Evolutionary conservation across 148 eudicot species (phyloP).

Genomic region (Rhododendron simsii): DNA sequence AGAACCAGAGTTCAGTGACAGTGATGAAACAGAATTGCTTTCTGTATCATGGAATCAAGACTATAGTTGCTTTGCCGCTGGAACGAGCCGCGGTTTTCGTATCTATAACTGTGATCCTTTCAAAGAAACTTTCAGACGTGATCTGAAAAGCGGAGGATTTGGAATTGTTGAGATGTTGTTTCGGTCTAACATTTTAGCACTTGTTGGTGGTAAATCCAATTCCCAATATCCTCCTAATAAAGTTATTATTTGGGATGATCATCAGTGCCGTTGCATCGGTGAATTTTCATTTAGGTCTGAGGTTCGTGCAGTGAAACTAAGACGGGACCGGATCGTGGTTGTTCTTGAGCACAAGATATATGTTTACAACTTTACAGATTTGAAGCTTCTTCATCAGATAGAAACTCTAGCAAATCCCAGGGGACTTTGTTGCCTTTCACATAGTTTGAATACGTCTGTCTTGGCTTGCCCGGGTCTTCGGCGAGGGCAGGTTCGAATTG

Average conservation of each 20-base stretch:
- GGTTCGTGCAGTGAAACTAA: slow-evolving; percentile 79
- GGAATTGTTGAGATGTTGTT: slow-evolving; percentile 96
- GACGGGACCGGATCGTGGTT: slow-evolving; percentile 82
- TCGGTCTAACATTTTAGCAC: slow-evolving; percentile 76
- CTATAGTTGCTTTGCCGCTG: slow-evolving; percentile 87
- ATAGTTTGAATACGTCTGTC: slow-evolving; percentile 70
- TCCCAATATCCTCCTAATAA: slow-evolving; percentile 85
- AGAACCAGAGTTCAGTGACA: slow-evolving; percentile 40
- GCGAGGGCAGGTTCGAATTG: slow-evolving; percentile 85
- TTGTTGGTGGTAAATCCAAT: slow-evolving; percentile 84
- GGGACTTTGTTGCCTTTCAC: slow-evolving; percentile 94
- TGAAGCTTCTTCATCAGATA: slow-evolving; percentile 87
- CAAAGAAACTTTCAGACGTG: slow-evolving; percentile 86
- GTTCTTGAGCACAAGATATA: slow-evolving; percentile 94
- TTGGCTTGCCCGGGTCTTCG: slow-evolving; percentile 89
- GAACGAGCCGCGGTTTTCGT: slow-evolving; percentile 83
- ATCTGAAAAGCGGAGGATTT: slow-evolving; percentile 85
- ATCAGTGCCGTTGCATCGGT: slow-evolving; percentile 79
- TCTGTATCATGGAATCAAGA: slow-evolving; percentile 95
- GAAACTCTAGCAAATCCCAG: slow-evolving; percentile 82
- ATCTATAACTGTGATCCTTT: slow-evolving; percentile 90
- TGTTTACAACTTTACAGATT: slow-evolving; percentile 79
- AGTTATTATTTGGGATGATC: slow-evolving; percentile 95
- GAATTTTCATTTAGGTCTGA: slow-evolving; percentile 91
- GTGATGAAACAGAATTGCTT: slow-evolving; percentile 61